Percentiles rank a stretch among this genome's conserved stretches.
Conservation (phyloP, 2,329 filamentous ascomycete genomes). For the Colletotrichum magnum region DNA sequence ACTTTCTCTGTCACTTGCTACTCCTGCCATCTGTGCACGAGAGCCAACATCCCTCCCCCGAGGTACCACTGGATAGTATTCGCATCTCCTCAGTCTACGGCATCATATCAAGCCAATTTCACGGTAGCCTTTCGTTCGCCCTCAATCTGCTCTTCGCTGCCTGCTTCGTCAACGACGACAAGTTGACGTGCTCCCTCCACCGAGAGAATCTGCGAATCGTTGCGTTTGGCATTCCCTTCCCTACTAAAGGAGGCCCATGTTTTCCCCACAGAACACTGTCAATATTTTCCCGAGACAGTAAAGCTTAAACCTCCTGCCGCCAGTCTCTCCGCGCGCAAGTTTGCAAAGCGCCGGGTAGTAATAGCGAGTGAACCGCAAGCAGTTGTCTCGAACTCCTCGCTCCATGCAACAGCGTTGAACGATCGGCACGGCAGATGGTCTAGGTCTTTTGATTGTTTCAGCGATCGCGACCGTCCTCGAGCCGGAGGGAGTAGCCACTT, state of each 20-base stretch:
- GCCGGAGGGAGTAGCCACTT: slow-evolving; percentile 18
- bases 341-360: background rate
- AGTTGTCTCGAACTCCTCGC: slow-evolving; percentile 6
- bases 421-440: slow-evolving; percentile 28
- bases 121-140: background rate
- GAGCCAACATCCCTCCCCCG: slow-evolving; percentile 1
- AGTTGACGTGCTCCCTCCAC: background rate
- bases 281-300: slow-evolving; percentile 24
- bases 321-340: slow-evolving; percentile 2
- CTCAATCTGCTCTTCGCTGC: slow-evolving; percentile 3
- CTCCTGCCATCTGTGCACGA: too few species aligned
- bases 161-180: slow-evolving; percentile 4
- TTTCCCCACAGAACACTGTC: slow-evolving; percentile 29
- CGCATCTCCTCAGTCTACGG: slow-evolving; percentile 4
- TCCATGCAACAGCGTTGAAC: slow-evolving; percentile 29
- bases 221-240: background rate
- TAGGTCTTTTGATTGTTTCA: slow-evolving; percentile 23
- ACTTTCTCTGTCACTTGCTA: too few species aligned
- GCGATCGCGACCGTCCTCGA: slow-evolving; percentile 17
- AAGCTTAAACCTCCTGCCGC: slow-evolving; percentile 27
- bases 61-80: slow-evolving; percentile 9
- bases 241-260: slow-evolving; percentile 5
- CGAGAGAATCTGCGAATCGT: slow-evolving; percentile 8
- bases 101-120: slow-evolving; percentile 5
- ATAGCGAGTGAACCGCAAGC: slow-evolving; percentile 9